Evolutionary conservation across 129 eudicot genomes (phyloP).

Genomic region (Saposhnikovia divaricata): DNA sequence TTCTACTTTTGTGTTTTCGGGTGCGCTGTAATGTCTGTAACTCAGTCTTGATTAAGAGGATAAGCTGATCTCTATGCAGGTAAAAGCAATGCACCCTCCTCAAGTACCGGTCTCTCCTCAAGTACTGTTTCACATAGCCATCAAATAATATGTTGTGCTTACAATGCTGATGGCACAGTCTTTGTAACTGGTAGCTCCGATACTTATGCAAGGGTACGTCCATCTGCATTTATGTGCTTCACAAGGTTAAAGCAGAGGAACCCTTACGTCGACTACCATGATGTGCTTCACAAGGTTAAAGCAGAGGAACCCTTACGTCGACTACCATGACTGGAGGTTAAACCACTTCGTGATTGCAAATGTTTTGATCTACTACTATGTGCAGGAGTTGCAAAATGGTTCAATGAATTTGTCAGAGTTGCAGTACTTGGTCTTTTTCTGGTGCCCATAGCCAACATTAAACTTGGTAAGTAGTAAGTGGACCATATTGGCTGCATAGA

Average conservation of each 20-base stretch:
- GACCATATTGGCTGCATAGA: no score
- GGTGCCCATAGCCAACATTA: no score
- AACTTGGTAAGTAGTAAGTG: no score
- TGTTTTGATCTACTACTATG: conserved; percentile 25
- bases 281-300: no score
- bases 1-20: conserved; percentile 11
- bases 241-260: neutral
- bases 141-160: conserved; percentile 92
- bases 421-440: no score
- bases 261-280: no score
- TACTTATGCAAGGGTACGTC: conserved; percentile 82
- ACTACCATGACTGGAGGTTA: conserved; percentile 18
- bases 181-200: conserved; percentile 99
- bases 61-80: conserved; percentile 37
- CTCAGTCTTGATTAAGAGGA: conserved; percentile 13
- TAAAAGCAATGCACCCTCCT: conserved; percentile 38
- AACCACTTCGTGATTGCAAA: conserved; percentile 6
- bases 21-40: conserved; percentile 5
- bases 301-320: conserved; percentile 11
- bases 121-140: conserved; percentile 38
- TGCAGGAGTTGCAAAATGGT: conserved; percentile 40
- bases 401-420: conserved; percentile 29
- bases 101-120: conserved; percentile 30
- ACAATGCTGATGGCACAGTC: conserved; percentile 77
- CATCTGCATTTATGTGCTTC: neutral